A percentile compares a stretch with the other conserved stretches of the same genome.
These are phyloP conservation scores for Gaeumannomyces sp. DNA, from an alignment of 2,329 filamentous ascomycete species.

Conservation along the genomic window DNA sequence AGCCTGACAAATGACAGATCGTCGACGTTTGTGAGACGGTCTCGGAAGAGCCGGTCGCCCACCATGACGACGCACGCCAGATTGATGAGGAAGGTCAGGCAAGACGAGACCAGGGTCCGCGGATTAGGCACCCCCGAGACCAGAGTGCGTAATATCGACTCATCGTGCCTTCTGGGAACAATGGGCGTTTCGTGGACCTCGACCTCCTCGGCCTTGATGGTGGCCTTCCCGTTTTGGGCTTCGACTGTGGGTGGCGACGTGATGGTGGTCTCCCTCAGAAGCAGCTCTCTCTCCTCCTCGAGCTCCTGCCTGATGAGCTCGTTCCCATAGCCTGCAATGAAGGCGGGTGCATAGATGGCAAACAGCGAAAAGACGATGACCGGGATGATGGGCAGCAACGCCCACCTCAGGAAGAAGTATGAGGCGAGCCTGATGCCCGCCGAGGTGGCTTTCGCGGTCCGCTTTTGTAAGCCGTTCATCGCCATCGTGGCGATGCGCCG, in stretches of 20 bases:
- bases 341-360: slow-evolving; percentile 59
- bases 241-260: slow-evolving; percentile 2
- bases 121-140: slow-evolving; percentile 71
- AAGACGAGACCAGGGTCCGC: slow-evolving; percentile 58
- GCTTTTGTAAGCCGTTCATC: slow-evolving; percentile 26
- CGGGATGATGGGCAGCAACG: slow-evolving; percentile 25
- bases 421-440: slow-evolving; percentile 41
- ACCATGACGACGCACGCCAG: slow-evolving; percentile 60
- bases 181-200: slow-evolving; percentile 58
- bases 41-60: slow-evolving; percentile 72
- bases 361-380: slow-evolving; percentile 52
- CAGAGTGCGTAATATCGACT: slow-evolving; percentile 54
- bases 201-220: slow-evolving; percentile 42
- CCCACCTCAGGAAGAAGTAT: slow-evolving; percentile 59
- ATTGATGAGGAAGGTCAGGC: slow-evolving; percentile 62
- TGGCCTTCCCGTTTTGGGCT: slow-evolving; percentile 8
- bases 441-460: slow-evolving; percentile 37
- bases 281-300: slow-evolving; percentile 48
- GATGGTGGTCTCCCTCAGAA: slow-evolving; percentile 39
- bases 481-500: slow-evolving; percentile 20
- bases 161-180: slow-evolving; percentile 49
- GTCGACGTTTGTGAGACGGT: slow-evolving; percentile 56
- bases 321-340: slow-evolving; percentile 51
- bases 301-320: slow-evolving; percentile 53
- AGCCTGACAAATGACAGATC: slow-evolving; percentile 81